These are phyloP conservation scores for Aphanocladium album DNA, from an alignment of 2,329 filamentous ascomycete species.

Conservation along the genomic window DNA sequence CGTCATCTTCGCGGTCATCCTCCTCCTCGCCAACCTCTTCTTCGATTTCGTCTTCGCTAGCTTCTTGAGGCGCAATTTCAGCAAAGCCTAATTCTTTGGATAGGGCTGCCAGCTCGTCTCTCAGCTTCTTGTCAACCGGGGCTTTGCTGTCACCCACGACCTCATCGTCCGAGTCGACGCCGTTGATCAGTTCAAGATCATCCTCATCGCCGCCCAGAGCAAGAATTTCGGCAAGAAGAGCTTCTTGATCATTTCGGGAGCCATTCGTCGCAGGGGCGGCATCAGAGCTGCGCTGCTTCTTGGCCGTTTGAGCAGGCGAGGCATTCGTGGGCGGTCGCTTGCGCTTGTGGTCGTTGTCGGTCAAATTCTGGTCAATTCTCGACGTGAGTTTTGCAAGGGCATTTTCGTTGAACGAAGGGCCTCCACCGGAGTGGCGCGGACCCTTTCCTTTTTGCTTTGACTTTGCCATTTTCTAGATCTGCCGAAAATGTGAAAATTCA, in stretches of 20 bases:
- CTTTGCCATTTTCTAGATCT: constrained; percentile 21
- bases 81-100: constrained; percentile 36
- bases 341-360: constrained; percentile 37
- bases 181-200: constrained; percentile 57
- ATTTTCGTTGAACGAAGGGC: constrained; percentile 41
- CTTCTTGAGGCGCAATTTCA: constrained; percentile 29
- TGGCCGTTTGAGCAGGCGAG: constrained; percentile 29
- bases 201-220: constrained; percentile 61
- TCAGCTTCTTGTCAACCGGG: constrained; percentile 37
- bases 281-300: constrained; percentile 33
- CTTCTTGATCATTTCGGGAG: constrained; percentile 27
- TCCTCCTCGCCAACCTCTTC: constrained; percentile 25
- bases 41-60: constrained; percentile 33
- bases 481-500: not conserved
- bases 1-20: constrained; percentile 26
- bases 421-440: constrained; percentile 17
- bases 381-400: constrained; percentile 50
- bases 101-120: constrained; percentile 31
- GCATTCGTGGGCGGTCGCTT: constrained; percentile 36
- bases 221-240: constrained; percentile 57
- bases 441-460: constrained; percentile 34
- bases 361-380: constrained; percentile 51
- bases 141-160: constrained; percentile 26
- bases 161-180: constrained; percentile 39
- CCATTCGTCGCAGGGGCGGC: constrained; percentile 20